Conservation (phyloP, 768 basidiomycete genomes). For the Lentinula raphanica region DNA sequence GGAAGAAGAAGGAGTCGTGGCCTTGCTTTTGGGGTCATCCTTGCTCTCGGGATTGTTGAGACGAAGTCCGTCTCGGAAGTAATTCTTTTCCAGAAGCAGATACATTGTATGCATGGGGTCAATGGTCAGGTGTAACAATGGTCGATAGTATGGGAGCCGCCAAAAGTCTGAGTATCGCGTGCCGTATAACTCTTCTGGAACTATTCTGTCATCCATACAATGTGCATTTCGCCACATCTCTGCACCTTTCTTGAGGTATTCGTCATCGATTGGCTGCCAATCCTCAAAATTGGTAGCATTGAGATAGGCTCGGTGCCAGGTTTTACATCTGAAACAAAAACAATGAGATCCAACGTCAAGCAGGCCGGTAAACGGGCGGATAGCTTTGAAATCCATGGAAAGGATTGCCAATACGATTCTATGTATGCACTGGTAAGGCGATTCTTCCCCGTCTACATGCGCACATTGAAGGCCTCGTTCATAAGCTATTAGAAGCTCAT, state of each 20-base stretch:
- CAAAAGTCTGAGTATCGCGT: slow-evolving; percentile 23
- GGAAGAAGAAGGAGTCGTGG: not conserved
- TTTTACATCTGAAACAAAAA: not conserved
- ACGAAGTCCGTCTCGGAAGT: not conserved
- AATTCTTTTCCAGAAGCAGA: not conserved
- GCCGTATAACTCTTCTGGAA: slow-evolving; percentile 17
- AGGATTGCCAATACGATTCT: not conserved
- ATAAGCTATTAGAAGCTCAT: not conserved
- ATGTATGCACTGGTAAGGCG: not conserved
- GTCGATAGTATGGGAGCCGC: slow-evolving; percentile 32
- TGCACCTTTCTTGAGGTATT: slow-evolving; percentile 12
- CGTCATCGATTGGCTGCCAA: slow-evolving; percentile 12
- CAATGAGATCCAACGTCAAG: not conserved
- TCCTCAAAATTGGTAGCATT: slow-evolving; percentile 7
- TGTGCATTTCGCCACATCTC: slow-evolving; percentile 17
- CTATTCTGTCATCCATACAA: slow-evolving; percentile 5
- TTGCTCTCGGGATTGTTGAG: not conserved
- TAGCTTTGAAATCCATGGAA: not conserved
- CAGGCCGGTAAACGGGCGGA: not conserved
- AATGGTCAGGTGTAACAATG: slow-evolving; percentile 22
- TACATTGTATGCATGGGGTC: slow-evolving; percentile 29
- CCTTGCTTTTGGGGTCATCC: not conserved
- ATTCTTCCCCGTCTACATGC: no score
- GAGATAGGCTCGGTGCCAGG: not conserved
- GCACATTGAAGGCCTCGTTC: not conserved